Conservation (phyloP, 2,329 filamentous ascomycete genomes). For the Lasiodiplodia theobromae region DNA sequence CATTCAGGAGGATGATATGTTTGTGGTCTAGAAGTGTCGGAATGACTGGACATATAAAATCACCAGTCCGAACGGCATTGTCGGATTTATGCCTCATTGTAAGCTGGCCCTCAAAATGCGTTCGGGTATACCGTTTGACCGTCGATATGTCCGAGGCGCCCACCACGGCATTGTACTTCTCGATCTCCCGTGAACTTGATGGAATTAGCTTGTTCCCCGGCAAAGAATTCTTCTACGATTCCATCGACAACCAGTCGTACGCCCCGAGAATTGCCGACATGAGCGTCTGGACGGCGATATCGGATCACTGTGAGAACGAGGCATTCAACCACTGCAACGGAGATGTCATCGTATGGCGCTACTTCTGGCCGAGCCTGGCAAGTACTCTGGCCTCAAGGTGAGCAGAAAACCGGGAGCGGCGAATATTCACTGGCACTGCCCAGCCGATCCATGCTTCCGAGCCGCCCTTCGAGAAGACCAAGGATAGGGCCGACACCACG, state of each 20-base stretch:
- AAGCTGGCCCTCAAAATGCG: background rate
- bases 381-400: conserved; percentile 43
- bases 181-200: conserved; percentile 45
- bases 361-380: conserved; percentile 51
- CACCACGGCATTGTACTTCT: conserved; percentile 51
- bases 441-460: background rate
- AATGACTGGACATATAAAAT: conserved; percentile 39
- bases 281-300: conserved; percentile 46
- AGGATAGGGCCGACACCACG: background rate
- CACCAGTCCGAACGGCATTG: conserved; percentile 39
- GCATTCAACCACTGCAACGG: conserved; percentile 53
- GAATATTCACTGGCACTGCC: no score
- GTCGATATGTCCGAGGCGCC: conserved; percentile 50
- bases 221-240: conserved; percentile 42
- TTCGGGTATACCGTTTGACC: background rate
- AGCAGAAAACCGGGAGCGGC: background rate
- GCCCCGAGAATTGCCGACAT: conserved; percentile 46
- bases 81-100: conserved; percentile 38
- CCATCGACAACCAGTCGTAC: conserved; percentile 45
- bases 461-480: background rate
- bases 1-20: conserved; percentile 33
- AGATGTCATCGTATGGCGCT: conserved; percentile 48
- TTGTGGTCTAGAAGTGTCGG: conserved; percentile 36
- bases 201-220: conserved; percentile 46
- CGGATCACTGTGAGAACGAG: conserved; percentile 44